Conservation (phyloP, 768 basidiomycete species). For the Boletus coccyginus region DNA sequence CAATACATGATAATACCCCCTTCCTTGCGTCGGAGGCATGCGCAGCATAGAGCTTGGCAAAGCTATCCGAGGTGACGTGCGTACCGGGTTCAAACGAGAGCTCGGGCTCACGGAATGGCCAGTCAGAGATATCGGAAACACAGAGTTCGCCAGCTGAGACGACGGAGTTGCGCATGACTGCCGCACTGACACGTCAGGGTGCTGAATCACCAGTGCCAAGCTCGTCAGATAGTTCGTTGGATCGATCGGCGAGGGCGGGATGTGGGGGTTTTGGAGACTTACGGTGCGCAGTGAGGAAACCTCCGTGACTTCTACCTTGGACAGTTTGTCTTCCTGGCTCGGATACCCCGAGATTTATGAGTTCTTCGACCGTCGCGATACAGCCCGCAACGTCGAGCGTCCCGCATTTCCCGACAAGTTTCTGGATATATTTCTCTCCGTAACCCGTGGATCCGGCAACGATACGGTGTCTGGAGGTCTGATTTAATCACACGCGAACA, state of each 20-base stretch:
- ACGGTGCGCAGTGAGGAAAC: conserved; percentile 61
- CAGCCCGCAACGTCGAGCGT: conserved; percentile 65
- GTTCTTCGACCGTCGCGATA: conserved; percentile 49
- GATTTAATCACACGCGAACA: background rate
- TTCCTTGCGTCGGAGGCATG: conserved; percentile 61
- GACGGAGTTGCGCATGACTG: conserved; percentile 68
- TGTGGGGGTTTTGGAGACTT: conserved; percentile 21
- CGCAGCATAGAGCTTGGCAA: conserved; percentile 44
- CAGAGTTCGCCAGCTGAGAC: conserved; percentile 56
- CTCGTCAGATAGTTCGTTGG: background rate
- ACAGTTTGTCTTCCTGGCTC: conserved; percentile 52
- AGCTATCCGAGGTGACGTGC: conserved; percentile 45
- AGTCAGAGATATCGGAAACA: conserved; percentile 67
- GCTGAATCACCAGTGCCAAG: conserved; percentile 54
- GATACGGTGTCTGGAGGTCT: conserved; percentile 50
- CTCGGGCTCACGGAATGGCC: conserved; percentile 47
- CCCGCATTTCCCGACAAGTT: conserved; percentile 58
- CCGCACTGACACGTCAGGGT: conserved; percentile 58
- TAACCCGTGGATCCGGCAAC: conserved; percentile 58
- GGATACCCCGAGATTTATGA: conserved; percentile 50
- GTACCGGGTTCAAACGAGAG: conserved; percentile 33
- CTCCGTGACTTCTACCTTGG: conserved; percentile 69
- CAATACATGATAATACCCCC: conserved; percentile 63
- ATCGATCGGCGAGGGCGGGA: background rate
- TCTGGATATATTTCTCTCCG: conserved; percentile 57